Evolutionary conservation across 805 yeast species (phyloP).

Genomic region (Starmerella kuoi): DNA sequence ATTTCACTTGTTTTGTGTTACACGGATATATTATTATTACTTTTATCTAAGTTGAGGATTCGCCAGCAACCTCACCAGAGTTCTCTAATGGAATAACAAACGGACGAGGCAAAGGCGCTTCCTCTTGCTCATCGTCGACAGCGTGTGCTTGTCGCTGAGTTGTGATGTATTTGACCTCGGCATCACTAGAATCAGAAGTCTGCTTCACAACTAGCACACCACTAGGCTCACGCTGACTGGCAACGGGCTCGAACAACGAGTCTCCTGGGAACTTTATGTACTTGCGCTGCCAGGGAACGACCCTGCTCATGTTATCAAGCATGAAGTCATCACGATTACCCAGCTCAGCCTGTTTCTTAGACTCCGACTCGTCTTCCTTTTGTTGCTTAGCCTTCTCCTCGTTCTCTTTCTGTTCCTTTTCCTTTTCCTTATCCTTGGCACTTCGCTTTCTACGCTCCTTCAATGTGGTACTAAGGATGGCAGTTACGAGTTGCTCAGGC

Average conservation of each 20-base stretch:
- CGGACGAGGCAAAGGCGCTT: slow-evolving; percentile 37
- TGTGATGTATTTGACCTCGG: slow-evolving; percentile 51
- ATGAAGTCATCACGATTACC: slow-evolving; percentile 38
- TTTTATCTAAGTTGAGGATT: too few relatives aligned
- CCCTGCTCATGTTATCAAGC: slow-evolving; percentile 71
- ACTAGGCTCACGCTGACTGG: slow-evolving; percentile 37
- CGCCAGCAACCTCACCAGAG: too few relatives aligned
- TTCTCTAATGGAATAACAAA: slow-evolving; percentile 19
- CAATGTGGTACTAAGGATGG: slow-evolving; percentile 85
- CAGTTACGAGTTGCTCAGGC: slow-evolving; percentile 81
- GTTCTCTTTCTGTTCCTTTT: slow-evolving; percentile 23
- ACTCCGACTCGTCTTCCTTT: slow-evolving; percentile 22
- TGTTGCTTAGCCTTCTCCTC: slow-evolving; percentile 24
- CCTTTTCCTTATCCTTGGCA: slow-evolving; percentile 21
- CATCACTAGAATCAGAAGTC: slow-evolving; percentile 16
- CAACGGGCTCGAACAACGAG: slow-evolving; percentile 65
- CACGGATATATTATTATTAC: too few relatives aligned
- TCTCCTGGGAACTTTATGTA: slow-evolving; percentile 64
- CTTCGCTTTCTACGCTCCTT: slow-evolving; percentile 75
- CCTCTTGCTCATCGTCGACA: slow-evolving; percentile 56
- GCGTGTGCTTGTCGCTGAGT: slow-evolving; percentile 83
- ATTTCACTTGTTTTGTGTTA: too few relatives aligned
- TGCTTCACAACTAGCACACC: slow-evolving; percentile 28
- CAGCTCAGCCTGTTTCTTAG: slow-evolving; percentile 30
- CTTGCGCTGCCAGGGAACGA: slow-evolving; percentile 76